A percentile compares a stretch with the other conserved stretches of the same genome.
phyloP scores from a whole-genome alignment of 2,329 filamentous ascomycete genomes.

The Graphiopsis chlorocephala region DNA sequence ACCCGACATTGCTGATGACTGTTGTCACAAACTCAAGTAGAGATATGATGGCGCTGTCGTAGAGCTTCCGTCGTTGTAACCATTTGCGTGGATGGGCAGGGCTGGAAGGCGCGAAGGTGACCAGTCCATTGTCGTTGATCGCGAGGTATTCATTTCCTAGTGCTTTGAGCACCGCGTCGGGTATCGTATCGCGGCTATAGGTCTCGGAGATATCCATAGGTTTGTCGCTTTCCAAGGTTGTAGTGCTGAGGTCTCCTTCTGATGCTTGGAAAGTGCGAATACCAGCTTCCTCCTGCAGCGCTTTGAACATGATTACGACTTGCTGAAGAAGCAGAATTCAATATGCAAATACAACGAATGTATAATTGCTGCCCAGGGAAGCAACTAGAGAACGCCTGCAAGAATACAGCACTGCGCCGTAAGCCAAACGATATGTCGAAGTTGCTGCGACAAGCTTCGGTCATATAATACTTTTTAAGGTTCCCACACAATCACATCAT shows the following conservation, averaged over 20 bases:
- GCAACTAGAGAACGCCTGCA: not conserved
- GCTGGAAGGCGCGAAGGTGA: slow-evolving; percentile 21
- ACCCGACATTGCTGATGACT: slow-evolving; percentile 20
- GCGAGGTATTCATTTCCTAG: not conserved
- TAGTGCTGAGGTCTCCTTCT: not conserved
- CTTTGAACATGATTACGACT: not conserved
- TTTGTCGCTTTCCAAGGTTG: not conserved
- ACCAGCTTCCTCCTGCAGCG: not conserved
- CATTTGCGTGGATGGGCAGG: slow-evolving; percentile 19
- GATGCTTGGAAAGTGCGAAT: not conserved
- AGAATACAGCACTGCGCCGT: not conserved
- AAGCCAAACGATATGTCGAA: not conserved
- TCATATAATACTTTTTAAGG: not conserved
- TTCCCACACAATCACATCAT: not conserved
- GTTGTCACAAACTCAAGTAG: slow-evolving; percentile 25
- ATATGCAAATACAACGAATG: not conserved
- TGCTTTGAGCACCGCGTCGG: not conserved
- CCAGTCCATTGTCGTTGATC: slow-evolving; percentile 18
- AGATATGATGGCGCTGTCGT: slow-evolving; percentile 23
- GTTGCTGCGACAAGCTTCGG: not conserved
- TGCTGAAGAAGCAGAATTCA: not conserved
- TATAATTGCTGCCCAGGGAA: not conserved
- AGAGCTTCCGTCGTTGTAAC: slow-evolving; percentile 20
- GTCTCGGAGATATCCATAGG: not conserved
- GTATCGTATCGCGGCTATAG: not conserved